Evolutionary conservation across 2,329 filamentous ascomycete species (phyloP), one percentile per base, ranked within the genome.

Genomic region (Epichloe typhina): DNA sequence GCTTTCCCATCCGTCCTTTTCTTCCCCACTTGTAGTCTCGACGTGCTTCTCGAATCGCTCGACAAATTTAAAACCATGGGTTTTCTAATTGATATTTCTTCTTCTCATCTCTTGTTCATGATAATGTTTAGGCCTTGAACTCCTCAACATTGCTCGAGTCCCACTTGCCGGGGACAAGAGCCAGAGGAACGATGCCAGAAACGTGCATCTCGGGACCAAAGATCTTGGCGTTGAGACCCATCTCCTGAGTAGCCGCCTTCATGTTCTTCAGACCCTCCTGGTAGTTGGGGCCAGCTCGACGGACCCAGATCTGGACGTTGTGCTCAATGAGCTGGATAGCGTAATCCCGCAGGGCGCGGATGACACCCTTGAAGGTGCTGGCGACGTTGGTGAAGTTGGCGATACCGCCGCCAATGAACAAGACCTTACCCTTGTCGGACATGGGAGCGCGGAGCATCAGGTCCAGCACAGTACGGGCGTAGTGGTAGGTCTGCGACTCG

Each of bases 311-410:
- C 74, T 95, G 85, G 58, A 93, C 88, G 65, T 95, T 95, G 83
- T 98, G 93, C 80, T 98, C 93, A 66, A 82, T 82, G 60, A 98
- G 81, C 57, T 84, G 78, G 56, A 83, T 82, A 54, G 90, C 80
- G 61, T 91, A 89, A 73, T 97, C 93, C 59, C 91, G 84, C 58
- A 98, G 81, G 54, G 93, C 93, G 61, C 88, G 86, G 69, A 98
- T 98, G 70, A 98, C 91, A 76, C 93, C 93, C 82, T 98, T 98
- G 86, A 98, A 98, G 57, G 93, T 98, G 62, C 86, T 93, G 54
- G 93, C 93, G 50, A 98, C 93, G 75, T 97, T 98, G 79, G 93
- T 98, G 78, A 98, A 98, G 85, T 98, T 98, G 79, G 93, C 93
- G 80, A 98, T 98, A 80, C 93, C 93, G 76, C 93, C 93, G 71